Conservation (phyloP, 352 stramenopile genomes). For the Globisporangium viniferum region DNA sequence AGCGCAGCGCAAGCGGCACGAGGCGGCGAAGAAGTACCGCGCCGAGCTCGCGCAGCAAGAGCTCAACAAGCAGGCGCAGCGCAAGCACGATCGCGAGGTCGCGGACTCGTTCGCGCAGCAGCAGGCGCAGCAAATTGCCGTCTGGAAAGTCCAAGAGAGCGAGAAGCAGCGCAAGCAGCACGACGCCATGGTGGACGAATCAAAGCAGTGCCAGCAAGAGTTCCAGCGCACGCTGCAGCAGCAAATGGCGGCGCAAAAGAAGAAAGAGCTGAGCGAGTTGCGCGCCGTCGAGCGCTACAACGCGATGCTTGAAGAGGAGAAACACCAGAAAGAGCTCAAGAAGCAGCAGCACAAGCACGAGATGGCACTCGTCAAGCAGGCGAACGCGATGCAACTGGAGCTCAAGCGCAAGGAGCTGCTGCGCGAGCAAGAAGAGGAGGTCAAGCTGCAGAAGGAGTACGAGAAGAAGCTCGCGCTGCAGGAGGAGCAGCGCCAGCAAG, state of each 20-base stretch:
- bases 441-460: constrained; percentile 42
- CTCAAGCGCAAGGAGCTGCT: constrained; percentile 37
- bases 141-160: constrained; percentile 41
- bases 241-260: constrained; percentile 30
- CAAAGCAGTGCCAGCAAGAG: constrained; percentile 41
- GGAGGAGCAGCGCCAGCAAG: constrained; percentile 38
- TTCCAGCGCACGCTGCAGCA: constrained; percentile 35
- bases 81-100: constrained; percentile 24
- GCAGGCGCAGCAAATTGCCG: constrained; percentile 35
- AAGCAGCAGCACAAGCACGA: constrained; percentile 46
- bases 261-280: constrained; percentile 43
- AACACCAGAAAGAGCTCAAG: constrained; percentile 36
- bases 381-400: constrained; percentile 48
- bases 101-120: constrained; percentile 35
- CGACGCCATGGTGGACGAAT: constrained; percentile 32
- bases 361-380: constrained; percentile 43
- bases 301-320: constrained; percentile 43
- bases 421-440: constrained; percentile 41
- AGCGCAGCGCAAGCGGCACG: constrained; percentile 34
- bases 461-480: constrained; percentile 46
- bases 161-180: constrained; percentile 29
- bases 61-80: constrained; percentile 28
- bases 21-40: constrained; percentile 36
- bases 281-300: constrained; percentile 37
- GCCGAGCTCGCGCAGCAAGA: constrained; percentile 44